phyloP scores from a whole-genome alignment of 139 green algal species.

The Yamagishiella unicocca region DNA sequence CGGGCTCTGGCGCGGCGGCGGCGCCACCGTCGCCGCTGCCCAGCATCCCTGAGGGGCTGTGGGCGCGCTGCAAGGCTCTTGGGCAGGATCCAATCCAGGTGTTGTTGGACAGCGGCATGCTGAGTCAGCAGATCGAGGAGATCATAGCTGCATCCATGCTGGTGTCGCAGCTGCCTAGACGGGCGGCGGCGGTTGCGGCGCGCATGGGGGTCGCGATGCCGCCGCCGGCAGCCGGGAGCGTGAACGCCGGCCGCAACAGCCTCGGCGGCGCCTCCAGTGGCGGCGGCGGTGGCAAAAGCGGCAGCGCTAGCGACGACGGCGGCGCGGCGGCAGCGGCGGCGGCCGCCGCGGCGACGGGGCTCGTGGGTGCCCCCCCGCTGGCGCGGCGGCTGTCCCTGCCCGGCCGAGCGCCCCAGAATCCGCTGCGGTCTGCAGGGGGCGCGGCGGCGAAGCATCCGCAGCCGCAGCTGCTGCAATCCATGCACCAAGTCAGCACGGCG shows the following conservation, averaged over 20 bases:
- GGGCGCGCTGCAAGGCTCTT: background rate
- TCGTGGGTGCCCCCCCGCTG: background rate
- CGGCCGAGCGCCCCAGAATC: background rate
- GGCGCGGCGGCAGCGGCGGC: background rate
- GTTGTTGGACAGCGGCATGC: constrained; percentile 18
- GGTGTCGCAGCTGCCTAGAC: constrained; percentile 13
- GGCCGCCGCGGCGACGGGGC: background rate
- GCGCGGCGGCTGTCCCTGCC: constrained; percentile 16
- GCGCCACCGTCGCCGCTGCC: constrained; percentile 28
- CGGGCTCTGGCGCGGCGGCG: background rate
- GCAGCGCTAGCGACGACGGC: background rate
- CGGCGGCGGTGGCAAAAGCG: background rate
- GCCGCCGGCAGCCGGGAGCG: background rate
- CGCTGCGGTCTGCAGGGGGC: background rate
- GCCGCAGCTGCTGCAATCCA: background rate
- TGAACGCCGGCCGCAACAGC: background rate
- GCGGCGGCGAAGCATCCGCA: background rate
- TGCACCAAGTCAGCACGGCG: background rate
- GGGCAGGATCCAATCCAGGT: constrained; percentile 38
- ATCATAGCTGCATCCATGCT: constrained; percentile 14
- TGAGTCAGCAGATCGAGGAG: constrained; percentile 24
- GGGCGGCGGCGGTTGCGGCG: background rate
- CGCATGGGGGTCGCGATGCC: background rate
- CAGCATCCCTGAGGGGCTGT: background rate
- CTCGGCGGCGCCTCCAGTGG: background rate